Conservation (phyloP, 2,329 filamentous ascomycete genomes). For the Coniella lustricola region DNA sequence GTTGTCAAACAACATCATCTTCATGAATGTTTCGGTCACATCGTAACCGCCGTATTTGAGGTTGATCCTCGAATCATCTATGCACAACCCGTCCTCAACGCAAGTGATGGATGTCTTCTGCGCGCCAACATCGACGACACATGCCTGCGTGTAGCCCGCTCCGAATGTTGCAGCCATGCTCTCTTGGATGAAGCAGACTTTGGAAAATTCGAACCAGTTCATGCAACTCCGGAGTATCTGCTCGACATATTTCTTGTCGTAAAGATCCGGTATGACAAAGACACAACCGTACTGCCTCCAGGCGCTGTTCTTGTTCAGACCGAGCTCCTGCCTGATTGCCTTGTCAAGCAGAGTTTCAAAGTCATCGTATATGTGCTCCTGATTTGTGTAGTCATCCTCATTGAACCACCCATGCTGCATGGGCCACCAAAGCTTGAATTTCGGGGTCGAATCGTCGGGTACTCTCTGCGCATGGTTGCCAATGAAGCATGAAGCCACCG, state of each 20-base stretch:
- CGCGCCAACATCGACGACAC: slow-evolving; percentile 91
- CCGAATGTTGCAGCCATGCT: slow-evolving; percentile 92
- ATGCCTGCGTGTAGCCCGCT: slow-evolving; percentile 87
- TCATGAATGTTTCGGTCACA: slow-evolving; percentile 89
- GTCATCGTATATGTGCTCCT: slow-evolving; percentile 76
- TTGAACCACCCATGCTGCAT: slow-evolving; percentile 82
- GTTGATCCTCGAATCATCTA: slow-evolving; percentile 92
- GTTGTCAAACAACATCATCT: slow-evolving; percentile 95
- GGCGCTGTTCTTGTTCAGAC: slow-evolving; percentile 67
- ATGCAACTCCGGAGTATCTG: slow-evolving; percentile 78
- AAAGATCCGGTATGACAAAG: slow-evolving; percentile 94
- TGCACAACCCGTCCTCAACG: slow-evolving; percentile 90
- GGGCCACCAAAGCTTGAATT: slow-evolving; percentile 91
- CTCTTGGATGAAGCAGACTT: slow-evolving; percentile 92
- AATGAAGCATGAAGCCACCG: slow-evolving; percentile 59
- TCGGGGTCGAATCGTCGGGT: slow-evolving; percentile 79
- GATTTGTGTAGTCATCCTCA: slow-evolving; percentile 76
- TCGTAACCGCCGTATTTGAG: slow-evolving; percentile 90
- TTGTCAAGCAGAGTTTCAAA: slow-evolving; percentile 82
- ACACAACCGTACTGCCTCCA: slow-evolving; percentile 92
- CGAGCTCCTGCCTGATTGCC: slow-evolving; percentile 78
- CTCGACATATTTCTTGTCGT: slow-evolving; percentile 89
- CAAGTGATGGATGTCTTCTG: slow-evolving; percentile 97
- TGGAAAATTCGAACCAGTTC: slow-evolving; percentile 81
- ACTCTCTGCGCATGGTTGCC: slow-evolving; percentile 79